Percentiles rank a stretch among this genome's conserved stretches.
phyloP scores from a whole-genome alignment of 306 rosid species.

The Lithocarpus polystachyus region DNA sequence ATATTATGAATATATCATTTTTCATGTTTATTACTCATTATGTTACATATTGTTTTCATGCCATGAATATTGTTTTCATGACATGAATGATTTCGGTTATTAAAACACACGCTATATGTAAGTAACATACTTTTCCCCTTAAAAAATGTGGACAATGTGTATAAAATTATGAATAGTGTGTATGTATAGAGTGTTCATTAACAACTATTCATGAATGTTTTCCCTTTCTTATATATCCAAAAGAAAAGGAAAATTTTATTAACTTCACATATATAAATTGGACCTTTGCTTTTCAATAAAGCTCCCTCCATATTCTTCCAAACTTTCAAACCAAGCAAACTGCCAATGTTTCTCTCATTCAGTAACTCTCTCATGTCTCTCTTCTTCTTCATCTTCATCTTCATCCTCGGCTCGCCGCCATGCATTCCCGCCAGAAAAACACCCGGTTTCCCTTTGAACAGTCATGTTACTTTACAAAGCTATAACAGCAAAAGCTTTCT shows the following conservation, averaged over 20 bases:
- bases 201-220: background rate
- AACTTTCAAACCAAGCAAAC: slow-evolving; percentile 6
- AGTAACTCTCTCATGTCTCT: background rate
- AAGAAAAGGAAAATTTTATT: slow-evolving; percentile 6
- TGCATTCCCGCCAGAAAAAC: slow-evolving; percentile 12
- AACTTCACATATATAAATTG: slow-evolving; percentile 9
- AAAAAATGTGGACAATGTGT: no score
- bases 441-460: background rate
- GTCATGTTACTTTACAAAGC: slow-evolving; percentile 10
- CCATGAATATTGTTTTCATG: no score
- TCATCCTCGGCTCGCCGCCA: slow-evolving; percentile 23
- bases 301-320: slow-evolving; percentile 20
- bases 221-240: background rate
- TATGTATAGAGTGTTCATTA: no score
- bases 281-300: slow-evolving; percentile 32
- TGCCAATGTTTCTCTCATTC: slow-evolving; percentile 36
- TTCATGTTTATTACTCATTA: no score
- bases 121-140: no score
- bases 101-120: no score
- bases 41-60: no score
- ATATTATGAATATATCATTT: no score
- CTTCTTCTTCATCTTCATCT: slow-evolving; percentile 24
- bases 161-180: no score
- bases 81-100: no score
- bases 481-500: slow-evolving; percentile 1